These are phyloP conservation scores for Ascosphaera acerosa DNA, from an alignment of 2,329 filamentous ascomycete species.

Conservation along the genomic window DNA sequence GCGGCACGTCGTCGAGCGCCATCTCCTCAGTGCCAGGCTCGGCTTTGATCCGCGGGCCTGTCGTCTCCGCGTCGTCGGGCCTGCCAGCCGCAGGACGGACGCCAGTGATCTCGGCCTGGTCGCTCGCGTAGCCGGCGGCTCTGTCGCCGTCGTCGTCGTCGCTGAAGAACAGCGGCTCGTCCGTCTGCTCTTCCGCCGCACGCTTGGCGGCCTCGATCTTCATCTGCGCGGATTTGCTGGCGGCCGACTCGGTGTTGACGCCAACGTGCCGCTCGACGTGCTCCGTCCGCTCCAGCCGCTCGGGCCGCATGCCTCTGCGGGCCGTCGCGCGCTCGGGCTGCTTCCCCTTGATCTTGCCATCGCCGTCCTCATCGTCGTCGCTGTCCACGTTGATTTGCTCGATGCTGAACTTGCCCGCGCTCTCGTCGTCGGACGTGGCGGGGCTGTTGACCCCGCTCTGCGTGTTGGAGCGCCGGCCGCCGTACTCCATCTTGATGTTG, in stretches of 20 bases:
- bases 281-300: conserved; percentile 29
- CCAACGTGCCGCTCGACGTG: conserved; percentile 29
- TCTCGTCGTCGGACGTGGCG: conserved; percentile 24
- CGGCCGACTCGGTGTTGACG: conserved; percentile 28
- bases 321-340: conserved; percentile 6
- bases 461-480: conserved; percentile 5
- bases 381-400: conserved; percentile 31
- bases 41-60: conserved; percentile 23
- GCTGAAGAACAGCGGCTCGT: conserved; percentile 12
- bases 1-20: conserved; percentile 13
- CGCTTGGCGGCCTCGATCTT: conserved; percentile 14
- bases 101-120: conserved; percentile 18
- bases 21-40: conserved; percentile 25
- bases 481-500: conserved; percentile 13
- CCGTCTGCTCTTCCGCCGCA: conserved; percentile 8
- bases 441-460: conserved; percentile 14
- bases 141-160: conserved; percentile 12
- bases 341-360: conserved; percentile 13
- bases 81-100: conserved; percentile 22
- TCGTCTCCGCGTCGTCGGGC: conserved; percentile 12
- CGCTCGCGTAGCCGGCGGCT: conserved; percentile 7
- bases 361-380: conserved; percentile 20
- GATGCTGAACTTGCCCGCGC: conserved; percentile 26
- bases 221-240: conserved; percentile 19
- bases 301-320: conserved; percentile 20